Evolutionary conservation across 352 stramenopile genomes (phyloP).

Genomic region (Globisporangium emineosum): DNA sequence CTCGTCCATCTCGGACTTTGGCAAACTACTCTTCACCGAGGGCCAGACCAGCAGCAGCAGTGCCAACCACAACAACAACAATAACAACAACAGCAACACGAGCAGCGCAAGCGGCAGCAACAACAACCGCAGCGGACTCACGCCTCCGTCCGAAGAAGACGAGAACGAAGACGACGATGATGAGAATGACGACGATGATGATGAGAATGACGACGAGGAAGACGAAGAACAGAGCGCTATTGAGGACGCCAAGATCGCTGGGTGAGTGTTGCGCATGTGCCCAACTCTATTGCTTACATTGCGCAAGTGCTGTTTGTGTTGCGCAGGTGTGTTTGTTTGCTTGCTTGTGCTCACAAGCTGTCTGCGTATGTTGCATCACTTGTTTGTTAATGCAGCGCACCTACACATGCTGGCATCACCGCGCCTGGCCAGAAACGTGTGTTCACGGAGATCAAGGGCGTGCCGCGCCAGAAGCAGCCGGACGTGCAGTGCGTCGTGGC

Average conservation of each 20-base stretch:
- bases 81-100: slow-evolving; percentile 1
- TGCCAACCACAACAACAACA: slow-evolving; percentile 10
- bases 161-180: slow-evolving; percentile 20
- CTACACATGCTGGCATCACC: slow-evolving; percentile 1
- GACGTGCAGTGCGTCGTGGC: slow-evolving; percentile 51
- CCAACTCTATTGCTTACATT: background rate
- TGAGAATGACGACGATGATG: slow-evolving; percentile 13
- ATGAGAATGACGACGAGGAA: slow-evolving; percentile 13
- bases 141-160: slow-evolving; percentile 14
- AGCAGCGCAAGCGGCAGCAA: slow-evolving; percentile 7
- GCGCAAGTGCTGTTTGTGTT: background rate
- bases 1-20: slow-evolving; percentile 84
- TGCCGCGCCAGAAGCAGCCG: slow-evolving; percentile 78
- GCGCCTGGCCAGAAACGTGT: slow-evolving; percentile 58
- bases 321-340: background rate
- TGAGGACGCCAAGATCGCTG: slow-evolving; percentile 20
- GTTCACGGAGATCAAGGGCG: slow-evolving; percentile 83
- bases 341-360: slow-evolving; percentile 4
- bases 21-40: slow-evolving; percentile 83
- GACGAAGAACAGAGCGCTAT: slow-evolving; percentile 18
- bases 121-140: slow-evolving; percentile 5
- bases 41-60: slow-evolving; percentile 28
- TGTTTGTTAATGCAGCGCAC: background rate
- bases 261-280: slow-evolving; percentile 9
- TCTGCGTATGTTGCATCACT: background rate